Percentiles rank a stretch among this genome's conserved stretches.
Evolutionary conservation across 2,329 filamentous ascomycete species (phyloP).

Genomic region (Phialocephala subalpina): DNA sequence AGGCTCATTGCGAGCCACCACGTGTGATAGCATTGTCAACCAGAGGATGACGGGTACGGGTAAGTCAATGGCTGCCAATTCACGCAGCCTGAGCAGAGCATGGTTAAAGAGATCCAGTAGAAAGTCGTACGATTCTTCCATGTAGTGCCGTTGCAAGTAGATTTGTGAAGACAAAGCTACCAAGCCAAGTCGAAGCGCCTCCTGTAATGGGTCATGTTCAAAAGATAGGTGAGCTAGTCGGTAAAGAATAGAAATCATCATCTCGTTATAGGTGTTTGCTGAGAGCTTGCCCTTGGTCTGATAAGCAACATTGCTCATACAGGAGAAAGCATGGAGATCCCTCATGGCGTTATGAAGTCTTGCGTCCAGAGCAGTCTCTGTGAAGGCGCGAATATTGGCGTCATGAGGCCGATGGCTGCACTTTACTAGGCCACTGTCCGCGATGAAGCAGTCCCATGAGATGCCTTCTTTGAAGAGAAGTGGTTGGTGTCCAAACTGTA

Average conservation of each 20-base stretch:
- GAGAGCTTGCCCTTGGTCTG: background rate
- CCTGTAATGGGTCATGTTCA: background rate
- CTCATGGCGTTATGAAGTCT: background rate
- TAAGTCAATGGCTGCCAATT: background rate
- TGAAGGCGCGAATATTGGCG: background rate
- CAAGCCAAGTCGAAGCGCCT: conserved; percentile 3
- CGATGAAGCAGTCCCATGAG: conserved; percentile 29
- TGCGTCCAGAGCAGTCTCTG: background rate
- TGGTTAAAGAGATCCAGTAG: background rate
- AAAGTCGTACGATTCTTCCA: background rate
- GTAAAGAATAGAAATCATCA: conserved; percentile 2
- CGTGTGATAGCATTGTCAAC: background rate
- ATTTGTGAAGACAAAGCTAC: background rate
- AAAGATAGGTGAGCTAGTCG: background rate
- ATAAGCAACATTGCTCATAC: conserved; percentile 1
- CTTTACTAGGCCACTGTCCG: conserved; percentile 23
- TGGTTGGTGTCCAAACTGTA: conserved; percentile 8
- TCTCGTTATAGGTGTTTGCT: background rate
- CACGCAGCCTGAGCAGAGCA: background rate
- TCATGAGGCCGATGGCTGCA: conserved; percentile 3
- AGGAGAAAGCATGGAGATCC: conserved; percentile 3
- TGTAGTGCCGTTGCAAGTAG: background rate
- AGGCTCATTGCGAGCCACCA: background rate
- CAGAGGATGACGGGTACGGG: background rate
- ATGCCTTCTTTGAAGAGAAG: conserved; percentile 14